Evolutionary conservation across 352 stramenopile genomes (phyloP), one percentile per base, ranked within the genome.

Genomic region (Phytophthora sp.): DNA sequence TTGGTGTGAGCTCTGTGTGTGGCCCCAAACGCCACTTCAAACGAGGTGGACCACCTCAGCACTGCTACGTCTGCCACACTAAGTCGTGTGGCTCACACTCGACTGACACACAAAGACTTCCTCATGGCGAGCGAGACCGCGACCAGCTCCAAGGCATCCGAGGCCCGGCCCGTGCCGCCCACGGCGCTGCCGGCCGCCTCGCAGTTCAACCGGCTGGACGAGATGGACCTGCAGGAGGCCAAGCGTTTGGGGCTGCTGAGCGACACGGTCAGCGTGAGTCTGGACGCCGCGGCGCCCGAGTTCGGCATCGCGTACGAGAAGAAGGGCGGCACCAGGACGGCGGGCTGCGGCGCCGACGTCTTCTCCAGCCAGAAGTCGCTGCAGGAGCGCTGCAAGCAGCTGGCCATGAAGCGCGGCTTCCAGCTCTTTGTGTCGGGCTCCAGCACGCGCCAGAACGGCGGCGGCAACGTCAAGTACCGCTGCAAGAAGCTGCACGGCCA

Each of bases 401-500:
- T 94, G 46, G 83, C 82, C 28, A 84, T 88, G 79, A 70, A 81
- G 45, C 79, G 82, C 7, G 82, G 85, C 34, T 92, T 94, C 43
- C 85, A 94, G 62, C 34, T 91, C 27, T 76, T 87, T 48, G 84
- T 94, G 3, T 64, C 82, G 0, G 71, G 81, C 44, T 90, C 79
- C 34, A 93, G 84, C 50, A 89, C 80, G 23, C 79, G 80, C 26
- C 38, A 77, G 1, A 84, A 93, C 42, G 80, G 79, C 41, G 82
- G 84, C 9, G 84, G 84, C 8, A 93, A 93, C 62, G 84, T 90
- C 70, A 93, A 93, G 62, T 93, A 93, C 67, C 69, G 69, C 8
- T 93, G 84, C 72, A 93, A 93, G 62, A 90, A 91, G 66, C 74
- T 93, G 18, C 73, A 89, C 53, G 80, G 80, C 0, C 84, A 93